Evolutionary conservation across 257 asterid species (phyloP).

Genomic region (Salvia hispanica): DNA sequence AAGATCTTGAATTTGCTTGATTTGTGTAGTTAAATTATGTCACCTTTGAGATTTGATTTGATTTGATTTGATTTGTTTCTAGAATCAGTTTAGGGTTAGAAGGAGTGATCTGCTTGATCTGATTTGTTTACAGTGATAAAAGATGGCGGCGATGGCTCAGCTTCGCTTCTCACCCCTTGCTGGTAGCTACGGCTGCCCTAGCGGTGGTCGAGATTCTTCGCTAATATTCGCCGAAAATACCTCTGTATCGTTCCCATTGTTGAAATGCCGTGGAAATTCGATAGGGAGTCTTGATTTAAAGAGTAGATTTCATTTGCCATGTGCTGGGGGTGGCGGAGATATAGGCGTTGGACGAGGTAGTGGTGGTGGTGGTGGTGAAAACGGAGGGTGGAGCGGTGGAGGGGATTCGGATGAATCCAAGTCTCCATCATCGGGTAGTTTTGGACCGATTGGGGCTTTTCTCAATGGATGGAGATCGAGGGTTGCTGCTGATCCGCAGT

Average conservation of each 20-base stretch:
- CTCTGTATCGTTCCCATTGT: slow-evolving; percentile 31
- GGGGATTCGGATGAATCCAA: slow-evolving; percentile 51
- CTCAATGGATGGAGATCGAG: slow-evolving; percentile 84
- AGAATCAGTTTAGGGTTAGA: slow-evolving; percentile 8
- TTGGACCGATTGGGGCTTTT: slow-evolving; percentile 83
- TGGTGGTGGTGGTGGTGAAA: slow-evolving; percentile 43
- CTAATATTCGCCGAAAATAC: slow-evolving; percentile 35
- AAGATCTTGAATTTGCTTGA: slow-evolving; percentile 16
- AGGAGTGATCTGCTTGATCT: slow-evolving; percentile 10
- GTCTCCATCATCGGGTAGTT: slow-evolving; percentile 41
- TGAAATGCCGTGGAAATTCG: slow-evolving; percentile 27
- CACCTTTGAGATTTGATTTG: slow-evolving; percentile 17
- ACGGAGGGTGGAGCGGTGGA: slow-evolving; percentile 43
- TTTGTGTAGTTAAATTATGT: background rate
- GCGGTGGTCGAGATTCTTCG: slow-evolving; percentile 18
- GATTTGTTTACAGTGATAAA: background rate
- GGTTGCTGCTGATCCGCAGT: slow-evolving; percentile 89
- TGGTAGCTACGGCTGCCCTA: slow-evolving; percentile 25
- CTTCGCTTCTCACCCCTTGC: slow-evolving; percentile 46
- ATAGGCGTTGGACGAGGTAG: slow-evolving; percentile 39
- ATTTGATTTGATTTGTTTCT: background rate
- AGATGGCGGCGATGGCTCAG: slow-evolving; percentile 45
- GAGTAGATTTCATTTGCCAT: slow-evolving; percentile 31
- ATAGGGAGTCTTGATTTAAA: background rate
- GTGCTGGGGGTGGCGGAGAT: slow-evolving; percentile 42